A percentile compares a stretch with the other conserved stretches of the same genome.
These are phyloP conservation scores for Cnidoscolus chayamansa DNA, from an alignment of 441 rosid species.

Conservation along the genomic window DNA sequence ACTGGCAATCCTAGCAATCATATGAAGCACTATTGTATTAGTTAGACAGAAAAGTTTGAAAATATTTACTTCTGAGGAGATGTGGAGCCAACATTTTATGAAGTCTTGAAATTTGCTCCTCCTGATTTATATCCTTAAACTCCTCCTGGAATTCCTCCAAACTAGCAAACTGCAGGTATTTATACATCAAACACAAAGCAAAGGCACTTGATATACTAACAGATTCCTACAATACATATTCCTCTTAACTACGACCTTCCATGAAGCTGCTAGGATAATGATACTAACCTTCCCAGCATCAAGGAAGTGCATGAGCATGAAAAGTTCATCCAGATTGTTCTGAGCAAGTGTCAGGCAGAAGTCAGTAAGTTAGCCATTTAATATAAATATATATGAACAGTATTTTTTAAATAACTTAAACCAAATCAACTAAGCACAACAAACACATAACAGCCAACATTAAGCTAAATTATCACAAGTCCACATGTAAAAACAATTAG, in stretches of 20 bases:
- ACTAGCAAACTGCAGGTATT: constrained; percentile 72
- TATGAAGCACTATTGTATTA: constrained; percentile 15
- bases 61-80: constrained; percentile 77
- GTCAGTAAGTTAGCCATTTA: constrained; percentile 24
- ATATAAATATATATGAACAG: constrained; percentile 12
- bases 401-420: constrained; percentile 4
- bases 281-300: constrained; percentile 95
- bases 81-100: constrained; percentile 98
- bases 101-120: constrained; percentile 92
- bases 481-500: neutral
- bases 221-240: constrained; percentile 12
- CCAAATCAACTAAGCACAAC: neutral
- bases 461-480: neutral
- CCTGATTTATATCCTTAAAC: constrained; percentile 96
- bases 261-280: constrained; percentile 5
- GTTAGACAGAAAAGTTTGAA: constrained; percentile 18
- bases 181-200: constrained; percentile 25
- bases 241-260: constrained; percentile 17
- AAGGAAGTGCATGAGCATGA: constrained; percentile 99
- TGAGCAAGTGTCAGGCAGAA: constrained; percentile 42
- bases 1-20: constrained; percentile 21
- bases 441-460: neutral
- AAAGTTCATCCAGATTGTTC: constrained; percentile 99
- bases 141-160: constrained; percentile 99
- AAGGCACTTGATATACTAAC: constrained; percentile 7